Evolutionary conservation across 768 basidiomycete genomes (phyloP).

Genomic region (Boletus vermiculosoides): DNA sequence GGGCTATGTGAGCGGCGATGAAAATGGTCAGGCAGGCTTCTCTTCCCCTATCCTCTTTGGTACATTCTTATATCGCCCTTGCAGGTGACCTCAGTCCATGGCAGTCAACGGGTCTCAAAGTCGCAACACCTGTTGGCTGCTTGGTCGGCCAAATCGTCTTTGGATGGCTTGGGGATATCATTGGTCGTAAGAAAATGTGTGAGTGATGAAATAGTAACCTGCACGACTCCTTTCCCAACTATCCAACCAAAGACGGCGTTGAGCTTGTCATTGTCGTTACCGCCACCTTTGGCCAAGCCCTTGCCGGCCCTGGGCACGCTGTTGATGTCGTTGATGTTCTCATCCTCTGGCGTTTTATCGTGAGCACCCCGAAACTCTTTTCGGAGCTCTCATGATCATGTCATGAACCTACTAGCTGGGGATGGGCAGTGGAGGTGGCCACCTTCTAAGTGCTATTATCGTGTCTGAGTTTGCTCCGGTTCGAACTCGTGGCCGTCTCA

Average conservation of each 20-base stretch:
- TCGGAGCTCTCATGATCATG: background rate
- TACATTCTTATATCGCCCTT: background rate
- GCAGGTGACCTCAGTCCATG: conserved; percentile 42
- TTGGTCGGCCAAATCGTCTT: conserved; percentile 72
- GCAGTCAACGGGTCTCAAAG: conserved; percentile 77
- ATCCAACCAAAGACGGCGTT: conserved; percentile 39
- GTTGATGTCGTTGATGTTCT: conserved; percentile 69
- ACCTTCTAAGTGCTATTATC: conserved; percentile 80
- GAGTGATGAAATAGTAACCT: conserved; percentile 30
- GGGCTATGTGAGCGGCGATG: conserved; percentile 69
- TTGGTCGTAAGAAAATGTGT: conserved; percentile 82
- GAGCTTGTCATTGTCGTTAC: conserved; percentile 74
- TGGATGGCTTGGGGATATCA: conserved; percentile 70
- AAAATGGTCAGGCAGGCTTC: conserved; percentile 11
- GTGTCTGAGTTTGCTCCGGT: conserved; percentile 86
- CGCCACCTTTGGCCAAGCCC: conserved; percentile 74
- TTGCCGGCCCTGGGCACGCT: conserved; percentile 61
- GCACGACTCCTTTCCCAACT: background rate
- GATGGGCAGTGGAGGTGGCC: conserved; percentile 84
- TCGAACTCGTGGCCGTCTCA: conserved; percentile 76
- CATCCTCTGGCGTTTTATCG: conserved; percentile 80
- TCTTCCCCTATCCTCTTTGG: background rate
- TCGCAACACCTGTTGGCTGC: conserved; percentile 71
- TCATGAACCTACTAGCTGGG: conserved; percentile 49
- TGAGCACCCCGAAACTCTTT: conserved; percentile 22